These are phyloP conservation scores for Daldinia eschscholtzii DNA, from an alignment of 2,329 filamentous ascomycete genomes.

Conservation along the genomic window DNA sequence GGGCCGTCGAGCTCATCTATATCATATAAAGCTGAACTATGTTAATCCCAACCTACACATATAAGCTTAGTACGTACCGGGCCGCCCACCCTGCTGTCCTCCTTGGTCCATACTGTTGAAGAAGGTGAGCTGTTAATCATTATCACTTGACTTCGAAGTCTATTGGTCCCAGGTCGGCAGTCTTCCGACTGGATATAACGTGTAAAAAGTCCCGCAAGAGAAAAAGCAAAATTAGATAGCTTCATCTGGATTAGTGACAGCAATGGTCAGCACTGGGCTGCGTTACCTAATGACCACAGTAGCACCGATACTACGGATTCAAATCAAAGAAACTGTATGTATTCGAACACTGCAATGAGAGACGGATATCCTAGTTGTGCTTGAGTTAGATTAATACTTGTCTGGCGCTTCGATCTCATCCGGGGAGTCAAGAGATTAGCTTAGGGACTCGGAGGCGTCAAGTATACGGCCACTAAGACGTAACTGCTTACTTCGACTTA, in stretches of 20 bases:
- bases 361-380: slow-evolving; percentile 1
- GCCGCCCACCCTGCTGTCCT: background rate
- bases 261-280: slow-evolving; percentile 12
- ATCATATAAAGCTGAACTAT: background rate
- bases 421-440: slow-evolving; percentile 14
- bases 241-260: slow-evolving; percentile 2
- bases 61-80: background rate
- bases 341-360: background rate
- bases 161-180: slow-evolving; percentile 14
- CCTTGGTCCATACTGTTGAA: slow-evolving; percentile 1
- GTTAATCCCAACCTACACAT: background rate
- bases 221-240: background rate
- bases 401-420: slow-evolving; percentile 28
- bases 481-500: background rate
- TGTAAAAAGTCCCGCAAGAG: slow-evolving; percentile 26
- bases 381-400: slow-evolving; percentile 10
- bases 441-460: slow-evolving; percentile 1
- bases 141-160: slow-evolving; percentile 9
- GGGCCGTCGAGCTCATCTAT: no score
- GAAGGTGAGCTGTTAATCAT: background rate
- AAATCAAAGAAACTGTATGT: background rate
- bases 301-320: slow-evolving; percentile 19
- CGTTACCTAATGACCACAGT: slow-evolving; percentile 12
- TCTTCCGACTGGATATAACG: slow-evolving; percentile 24
- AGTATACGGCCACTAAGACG: background rate